phyloP scores from a whole-genome alignment of 2,329 filamentous ascomycete species.

The Aspergillus sp. region DNA sequence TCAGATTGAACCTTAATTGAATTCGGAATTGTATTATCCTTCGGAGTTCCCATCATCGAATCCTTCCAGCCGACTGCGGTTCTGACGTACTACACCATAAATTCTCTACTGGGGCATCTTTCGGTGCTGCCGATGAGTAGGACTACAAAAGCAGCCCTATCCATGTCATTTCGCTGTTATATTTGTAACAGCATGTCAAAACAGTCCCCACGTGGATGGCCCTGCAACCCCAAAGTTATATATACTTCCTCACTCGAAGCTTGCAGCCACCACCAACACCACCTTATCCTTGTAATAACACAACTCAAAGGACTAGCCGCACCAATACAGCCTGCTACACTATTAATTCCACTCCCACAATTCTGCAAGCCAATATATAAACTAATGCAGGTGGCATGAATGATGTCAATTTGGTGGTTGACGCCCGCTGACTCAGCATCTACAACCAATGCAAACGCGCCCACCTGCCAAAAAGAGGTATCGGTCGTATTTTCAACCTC shows the following conservation, averaged over 20 bases:
- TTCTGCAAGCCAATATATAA: neutral
- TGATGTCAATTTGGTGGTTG: neutral
- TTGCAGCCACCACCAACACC: too few relatives aligned
- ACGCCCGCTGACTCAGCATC: neutral
- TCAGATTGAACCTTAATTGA: neutral
- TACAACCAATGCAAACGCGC: neutral
- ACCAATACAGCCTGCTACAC: neutral
- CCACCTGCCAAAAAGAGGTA: neutral
- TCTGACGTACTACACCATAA: neutral
- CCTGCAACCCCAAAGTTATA: neutral
- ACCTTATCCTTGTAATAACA: neutral
- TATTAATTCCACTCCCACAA: neutral
- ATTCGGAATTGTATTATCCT: neutral
- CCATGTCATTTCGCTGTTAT: neutral
- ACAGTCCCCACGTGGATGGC: neutral
- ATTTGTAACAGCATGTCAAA: neutral
- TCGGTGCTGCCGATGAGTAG: neutral
- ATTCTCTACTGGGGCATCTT: neutral
- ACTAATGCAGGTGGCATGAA: neutral
- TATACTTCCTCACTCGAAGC: neutral
- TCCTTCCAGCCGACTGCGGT: neutral
- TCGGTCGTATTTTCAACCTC: neutral
- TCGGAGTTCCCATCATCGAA: neutral
- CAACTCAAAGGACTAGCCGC: neutral
- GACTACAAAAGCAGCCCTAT: neutral